Base-by-base conservation (phyloP, 2,329 filamentous ascomycete species). In the Aspergillus neotritici region DNA sequence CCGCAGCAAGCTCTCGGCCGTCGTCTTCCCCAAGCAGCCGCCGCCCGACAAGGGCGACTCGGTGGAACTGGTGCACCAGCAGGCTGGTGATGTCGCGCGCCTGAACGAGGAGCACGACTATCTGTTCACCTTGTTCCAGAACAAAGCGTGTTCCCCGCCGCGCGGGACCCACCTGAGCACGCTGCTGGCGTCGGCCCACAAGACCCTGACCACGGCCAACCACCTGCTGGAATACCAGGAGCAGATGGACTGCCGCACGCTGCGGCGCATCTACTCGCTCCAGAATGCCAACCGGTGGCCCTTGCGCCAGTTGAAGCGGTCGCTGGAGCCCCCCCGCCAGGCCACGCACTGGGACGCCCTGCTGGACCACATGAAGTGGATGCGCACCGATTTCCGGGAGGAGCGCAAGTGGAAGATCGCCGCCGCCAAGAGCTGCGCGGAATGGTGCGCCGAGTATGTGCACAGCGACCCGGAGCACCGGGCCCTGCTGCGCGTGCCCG, bases 211-310 rank as follows among this genome's bases (percentile, higher is more conserved):
- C 2, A 97, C 91, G 0, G 75, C 83, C 1, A 90, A 96, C 60
- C 83, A 90, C 39, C 83, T 88, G 45, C 79, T 94, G 1, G 84
- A 88, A 34, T 81, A 94, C 32, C 80, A 88, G 37, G 90, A 97
- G 56, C 83, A 85, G 45, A 88, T 94, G 64, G 87, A 94, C 40
- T 93, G 87, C 57, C 84, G 87, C 43, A 86, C 95, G 25, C 67
- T 97, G 4, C 83, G 88, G 43, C 77, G 88, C 11, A 88, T 98
- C 2, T 95, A 96, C 61, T 83, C 91, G 49, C 73, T 97, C 17
- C 93, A 98, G 60, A 88, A 91, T 58, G 82, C 84, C 28, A 89
- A 94, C 55, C 85, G 91, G 57, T 97, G 93, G 91, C 93, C 90
- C 4, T 68, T 98, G 36, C 79, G 91, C 40, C 93, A 98, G 60